These are phyloP conservation scores for Sinapis alba DNA, from an alignment of 441 rosid genomes.

Conservation along the genomic window DNA sequence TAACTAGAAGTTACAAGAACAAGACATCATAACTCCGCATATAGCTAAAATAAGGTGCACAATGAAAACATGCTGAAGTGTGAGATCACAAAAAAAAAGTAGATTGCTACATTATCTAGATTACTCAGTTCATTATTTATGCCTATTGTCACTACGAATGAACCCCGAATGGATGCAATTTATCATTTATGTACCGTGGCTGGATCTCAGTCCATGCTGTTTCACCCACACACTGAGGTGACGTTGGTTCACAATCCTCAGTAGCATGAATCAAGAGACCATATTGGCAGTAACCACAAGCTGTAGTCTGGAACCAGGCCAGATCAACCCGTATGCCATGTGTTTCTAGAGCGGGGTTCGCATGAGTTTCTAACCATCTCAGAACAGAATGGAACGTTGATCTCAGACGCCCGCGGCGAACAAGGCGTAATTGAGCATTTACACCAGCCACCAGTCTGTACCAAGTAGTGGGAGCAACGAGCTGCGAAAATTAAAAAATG, in stretches of 20 bases:
- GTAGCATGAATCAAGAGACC: constrained; percentile 80
- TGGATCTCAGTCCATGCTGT: constrained; percentile 44
- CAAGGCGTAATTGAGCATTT: constrained; percentile 95
- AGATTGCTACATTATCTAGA: constrained; percentile 21
- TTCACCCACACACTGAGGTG: constrained; percentile 46
- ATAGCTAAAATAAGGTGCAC: constrained; percentile 12
- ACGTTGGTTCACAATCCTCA: constrained; percentile 51
- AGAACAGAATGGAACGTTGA: constrained; percentile 72
- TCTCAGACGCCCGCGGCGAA: constrained; percentile 79
- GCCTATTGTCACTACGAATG: not conserved
- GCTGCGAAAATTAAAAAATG: constrained; percentile 49
- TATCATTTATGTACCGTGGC: constrained; percentile 54
- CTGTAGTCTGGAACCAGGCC: constrained; percentile 86
- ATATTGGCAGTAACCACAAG: constrained; percentile 85
- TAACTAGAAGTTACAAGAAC: constrained; percentile 30
- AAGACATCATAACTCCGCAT: constrained; percentile 41
- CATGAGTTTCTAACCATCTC: constrained; percentile 94
- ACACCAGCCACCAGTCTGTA: constrained; percentile 96
- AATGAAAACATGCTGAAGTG: not conserved
- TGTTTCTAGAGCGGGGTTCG: constrained; percentile 81
- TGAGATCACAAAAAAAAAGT: constrained; percentile 1
- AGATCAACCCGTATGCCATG: constrained; percentile 77
- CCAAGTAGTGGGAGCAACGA: constrained; percentile 91
- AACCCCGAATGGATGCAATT: not conserved
- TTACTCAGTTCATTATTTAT: constrained; percentile 4